phyloP scores from a whole-genome alignment of 1,284 basidiomycete genomes.

The Pyrrhoderma noxium region DNA sequence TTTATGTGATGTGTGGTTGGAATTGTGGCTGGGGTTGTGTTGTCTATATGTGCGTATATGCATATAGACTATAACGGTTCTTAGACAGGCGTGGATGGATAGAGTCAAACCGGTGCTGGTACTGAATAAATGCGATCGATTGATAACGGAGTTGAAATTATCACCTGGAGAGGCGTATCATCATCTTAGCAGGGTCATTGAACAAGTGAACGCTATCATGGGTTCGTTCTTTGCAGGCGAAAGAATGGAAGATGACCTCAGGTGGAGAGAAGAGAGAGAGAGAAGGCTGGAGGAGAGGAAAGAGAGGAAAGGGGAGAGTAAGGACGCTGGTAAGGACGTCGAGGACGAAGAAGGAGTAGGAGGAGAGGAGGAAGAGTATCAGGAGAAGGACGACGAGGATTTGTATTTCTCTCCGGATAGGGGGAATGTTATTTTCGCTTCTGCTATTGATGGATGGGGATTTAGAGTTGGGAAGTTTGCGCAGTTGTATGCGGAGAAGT shows the following conservation, averaged over 20 bases:
- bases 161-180: constrained; percentile 92
- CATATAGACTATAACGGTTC: constrained; percentile 83
- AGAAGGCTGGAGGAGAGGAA: constrained; percentile 69
- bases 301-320: constrained; percentile 63
- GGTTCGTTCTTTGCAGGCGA: constrained; percentile 93
- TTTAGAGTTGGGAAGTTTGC: constrained; percentile 95
- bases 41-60: not conserved
- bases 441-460: constrained; percentile 96
- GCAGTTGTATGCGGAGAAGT: constrained; percentile 84
- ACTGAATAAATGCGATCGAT: constrained; percentile 95
- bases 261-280: constrained; percentile 91
- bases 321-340: constrained; percentile 42
- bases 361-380: constrained; percentile 48
- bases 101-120: constrained; percentile 87
- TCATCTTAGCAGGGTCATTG: constrained; percentile 87
- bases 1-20: too few relatives aligned
- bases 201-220: constrained; percentile 98
- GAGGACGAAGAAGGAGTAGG: constrained; percentile 31
- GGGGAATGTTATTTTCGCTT: constrained; percentile 96
- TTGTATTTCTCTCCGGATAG: constrained; percentile 96
- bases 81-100: constrained; percentile 94
- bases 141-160: constrained; percentile 91
- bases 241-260: constrained; percentile 93
- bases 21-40: too few relatives aligned
- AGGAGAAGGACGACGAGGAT: constrained; percentile 96